Evolutionary conservation across 1,284 basidiomycete species (phyloP).

Genomic region (Stereum hirsutum): DNA sequence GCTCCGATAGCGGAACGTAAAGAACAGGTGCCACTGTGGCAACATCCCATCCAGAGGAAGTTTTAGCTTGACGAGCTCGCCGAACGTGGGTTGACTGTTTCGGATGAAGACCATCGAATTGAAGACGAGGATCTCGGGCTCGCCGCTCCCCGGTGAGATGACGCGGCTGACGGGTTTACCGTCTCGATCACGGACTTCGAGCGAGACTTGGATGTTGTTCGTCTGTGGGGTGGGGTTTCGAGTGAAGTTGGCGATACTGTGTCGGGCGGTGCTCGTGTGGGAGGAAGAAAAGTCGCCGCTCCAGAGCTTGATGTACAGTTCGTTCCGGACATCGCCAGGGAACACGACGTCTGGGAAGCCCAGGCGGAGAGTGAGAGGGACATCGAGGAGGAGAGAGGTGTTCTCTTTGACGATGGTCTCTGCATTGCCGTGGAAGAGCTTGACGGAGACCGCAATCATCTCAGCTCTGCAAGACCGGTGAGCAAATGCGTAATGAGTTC

Average conservation of each 20-base stretch:
- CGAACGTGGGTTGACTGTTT: slow-evolving; percentile 83
- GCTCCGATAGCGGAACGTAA: slow-evolving; percentile 83
- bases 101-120: slow-evolving; percentile 86
- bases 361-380: slow-evolving; percentile 79
- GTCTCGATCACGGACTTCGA: slow-evolving; percentile 77
- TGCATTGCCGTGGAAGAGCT: slow-evolving; percentile 80
- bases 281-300: slow-evolving; percentile 72
- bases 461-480: slow-evolving; percentile 52
- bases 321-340: slow-evolving; percentile 87
- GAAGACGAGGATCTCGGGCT: slow-evolving; percentile 72
- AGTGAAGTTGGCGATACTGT: slow-evolving; percentile 56
- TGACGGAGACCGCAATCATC: slow-evolving; percentile 81
- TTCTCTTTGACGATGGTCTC: slow-evolving; percentile 76
- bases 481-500: background rate
- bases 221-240: slow-evolving; percentile 42
- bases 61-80: slow-evolving; percentile 86
- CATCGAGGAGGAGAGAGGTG: slow-evolving; percentile 78
- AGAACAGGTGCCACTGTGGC: slow-evolving; percentile 86
- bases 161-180: slow-evolving; percentile 70
- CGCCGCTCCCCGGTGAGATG: slow-evolving; percentile 81
- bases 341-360: slow-evolving; percentile 97
- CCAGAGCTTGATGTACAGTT: slow-evolving; percentile 93
- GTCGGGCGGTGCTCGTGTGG: slow-evolving; percentile 37
- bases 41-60: slow-evolving; percentile 64
- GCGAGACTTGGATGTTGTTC: slow-evolving; percentile 82